Conservation (phyloP, 2,329 filamentous ascomycete species). For the Escovopsis sp. region DNA sequence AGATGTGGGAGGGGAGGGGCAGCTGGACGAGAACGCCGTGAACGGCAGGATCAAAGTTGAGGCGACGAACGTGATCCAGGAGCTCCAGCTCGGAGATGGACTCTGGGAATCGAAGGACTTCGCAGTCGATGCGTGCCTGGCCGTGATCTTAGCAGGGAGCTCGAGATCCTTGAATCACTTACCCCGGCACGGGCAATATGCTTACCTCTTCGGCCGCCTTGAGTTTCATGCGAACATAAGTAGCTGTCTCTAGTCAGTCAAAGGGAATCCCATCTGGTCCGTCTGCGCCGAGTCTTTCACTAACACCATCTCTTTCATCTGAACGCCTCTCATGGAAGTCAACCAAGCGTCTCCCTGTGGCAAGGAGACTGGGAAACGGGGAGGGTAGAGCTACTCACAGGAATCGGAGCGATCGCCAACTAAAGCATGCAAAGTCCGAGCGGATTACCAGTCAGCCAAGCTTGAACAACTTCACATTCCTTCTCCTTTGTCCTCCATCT, state of each 20-base stretch:
- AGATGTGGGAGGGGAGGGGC: slow-evolving; percentile 75
- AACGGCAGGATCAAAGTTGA: slow-evolving; percentile 76
- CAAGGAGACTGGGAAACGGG: too few relatives aligned
- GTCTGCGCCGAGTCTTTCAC: too few relatives aligned
- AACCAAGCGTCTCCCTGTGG: too few relatives aligned
- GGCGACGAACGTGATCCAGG: slow-evolving; percentile 60
- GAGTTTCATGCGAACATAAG: slow-evolving; percentile 99
- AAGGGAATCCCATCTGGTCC: too few relatives aligned
- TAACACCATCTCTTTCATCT: too few relatives aligned
- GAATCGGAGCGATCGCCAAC: slow-evolving; percentile 91
- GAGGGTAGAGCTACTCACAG: too few relatives aligned
- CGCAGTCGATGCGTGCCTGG: slow-evolving; percentile 78
- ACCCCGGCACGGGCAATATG: neutral
- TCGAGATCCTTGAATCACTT: neutral
- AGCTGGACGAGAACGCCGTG: slow-evolving; percentile 92
- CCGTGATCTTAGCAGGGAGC: neutral
- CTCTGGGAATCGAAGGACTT: slow-evolving; percentile 70
- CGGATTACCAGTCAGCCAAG: slow-evolving; percentile 10
- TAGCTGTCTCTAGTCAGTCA: too few relatives aligned
- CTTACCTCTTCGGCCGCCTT: slow-evolving; percentile 85
- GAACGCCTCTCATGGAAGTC: too few relatives aligned
- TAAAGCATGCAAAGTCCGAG: slow-evolving; percentile 51
- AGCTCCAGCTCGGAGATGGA: slow-evolving; percentile 73
- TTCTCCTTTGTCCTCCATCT: too few relatives aligned
- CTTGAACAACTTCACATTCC: too few relatives aligned